Percentiles rank a stretch among this genome's conserved stretches.
These are phyloP conservation scores for Trapa incisa DNA, from an alignment of 345 rosid species.

Conservation along the genomic window DNA sequence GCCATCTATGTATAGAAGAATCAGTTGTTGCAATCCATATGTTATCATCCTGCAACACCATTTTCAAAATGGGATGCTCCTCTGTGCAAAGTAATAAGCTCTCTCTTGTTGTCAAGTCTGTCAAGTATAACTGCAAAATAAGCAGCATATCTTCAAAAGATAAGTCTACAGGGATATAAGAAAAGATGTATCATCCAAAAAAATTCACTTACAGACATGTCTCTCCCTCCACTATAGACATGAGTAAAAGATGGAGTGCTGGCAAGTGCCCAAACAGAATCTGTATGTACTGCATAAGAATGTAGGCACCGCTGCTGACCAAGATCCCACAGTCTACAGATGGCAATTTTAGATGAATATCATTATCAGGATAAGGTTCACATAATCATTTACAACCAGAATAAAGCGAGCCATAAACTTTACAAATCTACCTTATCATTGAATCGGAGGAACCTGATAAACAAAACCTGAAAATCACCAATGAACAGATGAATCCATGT, in stretches of 20 bases:
- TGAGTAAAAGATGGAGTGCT: constrained; percentile 87
- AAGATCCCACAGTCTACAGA: constrained; percentile 88
- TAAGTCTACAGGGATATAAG: constrained; percentile 12
- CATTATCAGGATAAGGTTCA: background rate
- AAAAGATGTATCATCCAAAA: constrained; percentile 2
- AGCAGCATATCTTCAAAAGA: constrained; percentile 5
- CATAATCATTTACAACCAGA: background rate
- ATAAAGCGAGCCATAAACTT: constrained; percentile 3
- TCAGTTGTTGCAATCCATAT: constrained; percentile 94
- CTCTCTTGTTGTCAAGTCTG: constrained; percentile 91
- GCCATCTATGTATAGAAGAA: constrained; percentile 87
- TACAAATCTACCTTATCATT: constrained; percentile 71
- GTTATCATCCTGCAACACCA: constrained; percentile 83
- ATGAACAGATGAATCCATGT: constrained; percentile 3
- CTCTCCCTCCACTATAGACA: constrained; percentile 99
- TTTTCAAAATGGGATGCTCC: constrained; percentile 78
- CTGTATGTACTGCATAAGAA: constrained; percentile 99
- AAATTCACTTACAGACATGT: constrained; percentile 62
- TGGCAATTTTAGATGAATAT: constrained; percentile 9
- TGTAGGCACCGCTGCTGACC: constrained; percentile 99
- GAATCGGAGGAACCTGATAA: constrained; percentile 98
- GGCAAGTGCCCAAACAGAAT: constrained; percentile 99
- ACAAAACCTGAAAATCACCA: constrained; percentile 58
- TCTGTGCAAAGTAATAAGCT: constrained; percentile 81
- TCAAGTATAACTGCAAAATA: constrained; percentile 69